A percentile compares a stretch with the other conserved stretches of the same genome.
Conservation (phyloP, 345 rosid species). For the Euphorbia tirucalli region DNA sequence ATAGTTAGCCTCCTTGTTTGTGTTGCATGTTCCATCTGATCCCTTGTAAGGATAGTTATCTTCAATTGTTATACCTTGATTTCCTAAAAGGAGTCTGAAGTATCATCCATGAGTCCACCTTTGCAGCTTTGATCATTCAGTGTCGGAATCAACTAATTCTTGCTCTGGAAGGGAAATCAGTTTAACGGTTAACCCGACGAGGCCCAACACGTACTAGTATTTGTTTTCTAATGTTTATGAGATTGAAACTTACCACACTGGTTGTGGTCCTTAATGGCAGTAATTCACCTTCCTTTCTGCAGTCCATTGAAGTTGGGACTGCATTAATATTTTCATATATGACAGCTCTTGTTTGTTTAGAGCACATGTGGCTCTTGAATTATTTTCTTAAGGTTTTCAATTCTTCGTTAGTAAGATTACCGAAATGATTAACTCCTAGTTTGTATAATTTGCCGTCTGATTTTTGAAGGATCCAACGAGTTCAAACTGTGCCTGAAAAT, state of each 20-base stretch:
- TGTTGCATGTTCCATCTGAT: slow-evolving; percentile 28
- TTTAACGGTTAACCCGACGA: slow-evolving; percentile 23
- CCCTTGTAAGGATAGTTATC: slow-evolving; percentile 31
- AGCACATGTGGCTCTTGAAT: slow-evolving; percentile 13
- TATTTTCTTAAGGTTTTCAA: slow-evolving; percentile 11
- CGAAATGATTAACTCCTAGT: slow-evolving; percentile 7
- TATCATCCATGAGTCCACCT: slow-evolving; percentile 40
- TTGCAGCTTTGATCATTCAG: slow-evolving; percentile 17
- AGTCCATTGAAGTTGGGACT: slow-evolving; percentile 10
- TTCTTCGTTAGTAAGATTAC: slow-evolving; percentile 18
- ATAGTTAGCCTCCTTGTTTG: slow-evolving; percentile 16
- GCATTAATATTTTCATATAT: slow-evolving; percentile 17
- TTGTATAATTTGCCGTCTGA: not conserved
- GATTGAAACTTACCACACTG: slow-evolving; percentile 6
- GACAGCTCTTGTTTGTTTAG: slow-evolving; percentile 13
- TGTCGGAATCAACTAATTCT: slow-evolving; percentile 49
- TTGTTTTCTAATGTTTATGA: slow-evolving; percentile 11
- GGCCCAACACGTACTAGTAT: slow-evolving; percentile 41
- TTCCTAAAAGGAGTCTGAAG: slow-evolving; percentile 24
- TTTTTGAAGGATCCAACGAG: not conserved
- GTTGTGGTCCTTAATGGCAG: slow-evolving; percentile 19
- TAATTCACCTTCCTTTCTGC: slow-evolving; percentile 18
- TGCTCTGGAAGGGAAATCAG: slow-evolving; percentile 41
- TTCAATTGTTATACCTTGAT: slow-evolving; percentile 25
- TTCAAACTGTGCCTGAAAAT: slow-evolving; percentile 8